Evolutionary conservation across 108 stramenopile species (phyloP), one percentile per base, ranked within the genome.

Genomic region (Nitzschia sp.): DNA sequence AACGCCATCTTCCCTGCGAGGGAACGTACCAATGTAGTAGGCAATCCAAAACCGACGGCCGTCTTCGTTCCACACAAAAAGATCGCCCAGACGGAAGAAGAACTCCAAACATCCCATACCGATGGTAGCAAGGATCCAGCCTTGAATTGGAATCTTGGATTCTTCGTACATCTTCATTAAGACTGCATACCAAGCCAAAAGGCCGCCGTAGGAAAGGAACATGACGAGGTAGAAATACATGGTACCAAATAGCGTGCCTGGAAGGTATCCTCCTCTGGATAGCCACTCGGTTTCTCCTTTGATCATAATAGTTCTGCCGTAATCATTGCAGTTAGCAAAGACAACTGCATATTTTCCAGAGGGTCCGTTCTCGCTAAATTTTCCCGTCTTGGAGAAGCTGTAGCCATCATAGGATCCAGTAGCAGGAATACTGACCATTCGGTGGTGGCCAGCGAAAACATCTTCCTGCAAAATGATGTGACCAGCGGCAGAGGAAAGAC

Each of bases 21-120:
- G 1, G 17, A 0, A 77, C 82, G 63, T 69, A 80, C 82, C 79
- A 43, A 81, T 61, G 58, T 91, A 94, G 22, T 81, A 76, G 25
- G 86, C 76, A 61, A 83, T 73, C 80, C 78, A 84, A 40, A 87
- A 82, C 41, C 87, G 63, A n/a, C 61, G 65, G 62, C 92, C 92
- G 69, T 89, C 85, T 17, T 76, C 79, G 66, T 94, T 94, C 92
- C 92, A 94, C 3, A 88, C 82, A 78, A 89, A 89, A 20, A 79
- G 74, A 74, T 89, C 86, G 6, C 86, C 86, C 10, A 83, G 64
- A 55, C 83, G 81, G 64, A 91, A 89, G 68, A 91, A 86, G 9
- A 76, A 24, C 70, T 94, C 90, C 40, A 87, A 34, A 3, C 88
- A 68, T 24, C 90, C 89, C 56, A 94, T 74, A 22, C 54, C 67